Base-by-base conservation (phyloP, 129 eudicot genomes). In the Deinandra increscens region DNA sequence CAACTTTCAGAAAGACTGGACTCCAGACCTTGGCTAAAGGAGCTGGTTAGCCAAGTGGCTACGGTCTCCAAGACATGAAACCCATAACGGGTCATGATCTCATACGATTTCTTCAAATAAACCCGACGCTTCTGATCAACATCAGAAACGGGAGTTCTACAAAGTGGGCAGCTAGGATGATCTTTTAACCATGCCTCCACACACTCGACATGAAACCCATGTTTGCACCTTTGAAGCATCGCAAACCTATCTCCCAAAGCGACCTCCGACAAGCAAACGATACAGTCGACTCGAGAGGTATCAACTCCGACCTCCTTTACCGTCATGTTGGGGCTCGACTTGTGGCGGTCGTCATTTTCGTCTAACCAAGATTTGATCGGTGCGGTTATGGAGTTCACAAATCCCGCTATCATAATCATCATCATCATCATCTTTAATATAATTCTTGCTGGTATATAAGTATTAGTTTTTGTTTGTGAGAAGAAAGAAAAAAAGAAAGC, bases 341-440 rank as follows among this genome's bases (percentile, higher is more conserved):
- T 26, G 31, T 14, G 13, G 64, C 18, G 29, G 15, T 66, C 9
- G 7, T 33, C 31, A 26, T 1, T 26, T 1, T 26, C 13, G 13
- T 66, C 53, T 45, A 67, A 56, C 79, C 79, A 75, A 18, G 53
- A 13, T 13, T 75, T 59, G 53, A 75, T 58, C 33, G 74, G 74
- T 14, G 79, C 67, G 12, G 31, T 67, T 46, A 75, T 59, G 8
- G 79, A 75, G 51, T 67, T 66, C 31, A 75, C 60, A 6, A 56
- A 75, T 29, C 61, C 68, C 6, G 79, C 79, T 20, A 75, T 66
- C 79, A 75, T 66, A 3, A 75, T 75, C 80, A 75, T 75, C 79
- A 75, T 75, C 79, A 75, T 66, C 80, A 67, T 75, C 74, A 56
- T 55, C 39, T 20, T 64, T 39, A n/a, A n/a, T n/a, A n/a, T n/a